Base-by-base conservation (phyloP, 768 basidiomycete genomes). In the Paxillus ammoniavirescens region DNA sequence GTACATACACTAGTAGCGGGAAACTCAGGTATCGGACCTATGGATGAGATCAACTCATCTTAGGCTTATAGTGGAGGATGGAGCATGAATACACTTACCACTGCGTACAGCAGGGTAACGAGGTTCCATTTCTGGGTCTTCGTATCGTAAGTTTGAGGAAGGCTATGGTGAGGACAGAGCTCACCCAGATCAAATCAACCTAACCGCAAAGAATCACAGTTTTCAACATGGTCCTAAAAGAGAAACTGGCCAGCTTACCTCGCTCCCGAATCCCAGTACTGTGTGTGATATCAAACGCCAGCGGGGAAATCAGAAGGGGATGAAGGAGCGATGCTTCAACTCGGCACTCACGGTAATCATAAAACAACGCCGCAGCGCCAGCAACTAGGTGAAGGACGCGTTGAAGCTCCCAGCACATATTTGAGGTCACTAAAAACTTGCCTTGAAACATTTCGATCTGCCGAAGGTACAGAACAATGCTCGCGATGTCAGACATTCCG, bases 141-240 rank as follows among this genome's bases (percentile, higher is more conserved):
- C n/a, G 33, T 31, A n/a, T 31, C 4, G 15, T 54, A 23, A 50
- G 33, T 40, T 9, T 17, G 21, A 23, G 18, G 5, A 42, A 26
- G 38, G 8, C 18, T 4, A 17, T 12, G 17, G 13, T 5, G 7
- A 36, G 6, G 46, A 40, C 0, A 26, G 18, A 4, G n/a, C 50
- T 10, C 33, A 60, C 62, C 62, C 62, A 63, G 33, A 63, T 58
- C 3, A 63, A 30, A 1, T 63, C 53, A 10, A 63, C 52, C 62
- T 63, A 30, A 48, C 37, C 17, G 6, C 17, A 45, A 44, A 1
- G 14, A 37, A 40, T 49, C 23, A 53, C 14, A 8, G 5, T 18
- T 7, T 15, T 14, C 10, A 15, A 49, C 18, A 7, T 13, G 9
- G 17, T 3, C 38, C 17, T 2, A 45, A 26, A 31, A 2, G n/a